A percentile compares a stretch with the other conserved stretches of the same genome.
These are phyloP conservation scores for Suhomyces atakaporum DNA, from an alignment of 1,139 yeast genomes.

Conservation along the genomic window DNA sequence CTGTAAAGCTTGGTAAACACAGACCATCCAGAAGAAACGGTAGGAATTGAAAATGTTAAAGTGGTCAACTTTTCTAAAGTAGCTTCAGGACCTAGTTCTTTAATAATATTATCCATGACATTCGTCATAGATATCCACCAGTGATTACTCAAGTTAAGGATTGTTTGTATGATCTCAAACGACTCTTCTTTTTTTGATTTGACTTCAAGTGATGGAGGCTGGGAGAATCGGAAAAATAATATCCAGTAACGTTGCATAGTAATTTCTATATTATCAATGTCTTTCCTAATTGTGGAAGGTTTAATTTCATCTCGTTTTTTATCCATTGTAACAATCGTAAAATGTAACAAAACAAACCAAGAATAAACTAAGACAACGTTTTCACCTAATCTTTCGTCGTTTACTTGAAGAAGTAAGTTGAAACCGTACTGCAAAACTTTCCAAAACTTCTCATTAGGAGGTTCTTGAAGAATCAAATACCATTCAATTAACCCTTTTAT, in stretches of 20 bases:
- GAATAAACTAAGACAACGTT: constrained; percentile 20
- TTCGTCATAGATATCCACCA: constrained; percentile 26
- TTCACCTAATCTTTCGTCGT: constrained; percentile 3
- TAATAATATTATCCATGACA: constrained; percentile 18
- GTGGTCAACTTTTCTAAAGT: constrained; percentile 19
- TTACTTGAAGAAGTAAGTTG: constrained; percentile 15
- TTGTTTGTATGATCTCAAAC: constrained; percentile 16
- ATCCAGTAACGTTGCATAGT: constrained; percentile 14
- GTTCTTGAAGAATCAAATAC: constrained; percentile 35
- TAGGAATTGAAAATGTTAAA: constrained; percentile 19
- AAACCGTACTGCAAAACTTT: constrained; percentile 14
- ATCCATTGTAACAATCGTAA: constrained; percentile 14
- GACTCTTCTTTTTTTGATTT: constrained; percentile 16
- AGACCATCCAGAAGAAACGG: constrained; percentile 25
- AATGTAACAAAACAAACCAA: constrained; percentile 26
- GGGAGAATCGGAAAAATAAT: constrained; percentile 12
- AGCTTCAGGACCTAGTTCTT: constrained; percentile 15
- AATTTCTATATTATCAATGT: not conserved
- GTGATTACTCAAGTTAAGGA: constrained; percentile 12
- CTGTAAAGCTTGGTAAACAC: constrained; percentile 27
- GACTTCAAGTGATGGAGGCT: not conserved
- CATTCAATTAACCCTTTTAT: constrained; percentile 32
- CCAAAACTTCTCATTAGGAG: constrained; percentile 20
- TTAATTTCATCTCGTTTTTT: constrained; percentile 1
- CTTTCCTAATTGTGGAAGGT: not conserved